These are phyloP conservation scores for Phaffia tasmanica DNA, from an alignment of 768 basidiomycete genomes.

Conservation along the genomic window DNA sequence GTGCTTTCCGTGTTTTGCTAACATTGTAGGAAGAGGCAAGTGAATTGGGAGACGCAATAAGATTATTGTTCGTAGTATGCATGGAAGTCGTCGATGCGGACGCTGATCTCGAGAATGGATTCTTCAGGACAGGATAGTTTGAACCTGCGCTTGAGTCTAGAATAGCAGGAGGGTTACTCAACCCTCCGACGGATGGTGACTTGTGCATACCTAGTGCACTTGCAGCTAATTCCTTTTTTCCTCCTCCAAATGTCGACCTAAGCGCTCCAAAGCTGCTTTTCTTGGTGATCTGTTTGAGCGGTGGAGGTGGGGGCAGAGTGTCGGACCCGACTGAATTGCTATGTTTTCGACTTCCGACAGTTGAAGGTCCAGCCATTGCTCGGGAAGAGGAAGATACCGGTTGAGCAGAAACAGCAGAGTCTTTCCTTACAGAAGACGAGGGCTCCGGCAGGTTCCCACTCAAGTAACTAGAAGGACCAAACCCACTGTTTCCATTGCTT, in stretches of 20 bases:
- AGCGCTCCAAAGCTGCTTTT: constrained; percentile 24
- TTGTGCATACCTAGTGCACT: constrained; percentile 8
- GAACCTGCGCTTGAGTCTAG: constrained; percentile 20
- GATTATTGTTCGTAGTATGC: no score
- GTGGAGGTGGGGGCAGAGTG: constrained; percentile 8
- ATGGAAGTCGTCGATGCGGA: constrained; percentile 11
- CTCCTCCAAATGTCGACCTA: constrained; percentile 15
- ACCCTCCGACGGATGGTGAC: not conserved
- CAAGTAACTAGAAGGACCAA: no score
- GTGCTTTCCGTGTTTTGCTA: no score
- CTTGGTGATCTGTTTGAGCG: constrained; percentile 16
- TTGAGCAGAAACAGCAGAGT: not conserved
- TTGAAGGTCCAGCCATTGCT: not conserved
- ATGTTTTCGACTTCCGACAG: not conserved
- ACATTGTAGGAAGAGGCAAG: no score
- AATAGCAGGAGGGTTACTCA: not conserved
- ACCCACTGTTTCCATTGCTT: no score
- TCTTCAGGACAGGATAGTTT: constrained; percentile 33
- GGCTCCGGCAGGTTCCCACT: not conserved
- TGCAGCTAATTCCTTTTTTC: not conserved
- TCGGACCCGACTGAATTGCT: constrained; percentile 1
- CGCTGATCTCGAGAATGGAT: constrained; percentile 34
- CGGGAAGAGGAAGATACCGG: not conserved
- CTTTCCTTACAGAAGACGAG: not conserved
- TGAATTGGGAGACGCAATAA: constrained; percentile 24